Evolutionary conservation across 495 filamentous ascomycete species (phyloP), one percentile per base, ranked within the genome.

Genomic region (Aspergillus haitiensis): DNA sequence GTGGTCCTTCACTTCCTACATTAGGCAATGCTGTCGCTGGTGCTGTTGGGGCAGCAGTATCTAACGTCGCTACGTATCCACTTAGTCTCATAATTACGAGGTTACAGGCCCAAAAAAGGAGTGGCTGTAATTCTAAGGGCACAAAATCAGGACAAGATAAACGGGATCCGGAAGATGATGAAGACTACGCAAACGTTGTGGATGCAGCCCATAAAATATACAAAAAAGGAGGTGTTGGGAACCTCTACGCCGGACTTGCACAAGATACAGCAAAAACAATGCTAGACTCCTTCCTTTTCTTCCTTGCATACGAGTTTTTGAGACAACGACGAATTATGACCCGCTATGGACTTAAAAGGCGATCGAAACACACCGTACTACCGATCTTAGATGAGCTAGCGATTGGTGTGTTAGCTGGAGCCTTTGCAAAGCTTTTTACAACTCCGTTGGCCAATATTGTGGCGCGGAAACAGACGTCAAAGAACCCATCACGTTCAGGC

Each of bases 11-110:
- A 7, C 82, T 96, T n/a, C 90, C 92, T 53, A 88, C 90, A 6
- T 76, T 96, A n/a, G 90, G 90, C 16, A 93, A 97, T 78, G 93
- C 93, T 51, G 69, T 89, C 18, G 88, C 92, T 15, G 92, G 92
- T 51, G 85, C 90, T 32, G 78, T 85, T 12, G 92, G 91, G 13
- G 87, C 90, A 3, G 86, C 90, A 10, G 82, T 95, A 52, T 92
- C 92, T 3, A 93, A 92, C 66, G 73, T 93, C 50, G 72, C 85
- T 45, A 85, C 88, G 9, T 96, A 96, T 70, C 93, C 93, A 2
- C 82, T 97, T 27, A 88, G 89, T 67, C 81, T 96, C n/a, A 86
- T 93, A 56, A 87, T 92, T 59, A 91, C 92, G 13, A 83, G 92
- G 11, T 82, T 96, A 5, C 92, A 96, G 72, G 89, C 90, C 11